Conservation (phyloP, 2,329 filamentous ascomycete genomes). For the Cladosporium colombiae region DNA sequence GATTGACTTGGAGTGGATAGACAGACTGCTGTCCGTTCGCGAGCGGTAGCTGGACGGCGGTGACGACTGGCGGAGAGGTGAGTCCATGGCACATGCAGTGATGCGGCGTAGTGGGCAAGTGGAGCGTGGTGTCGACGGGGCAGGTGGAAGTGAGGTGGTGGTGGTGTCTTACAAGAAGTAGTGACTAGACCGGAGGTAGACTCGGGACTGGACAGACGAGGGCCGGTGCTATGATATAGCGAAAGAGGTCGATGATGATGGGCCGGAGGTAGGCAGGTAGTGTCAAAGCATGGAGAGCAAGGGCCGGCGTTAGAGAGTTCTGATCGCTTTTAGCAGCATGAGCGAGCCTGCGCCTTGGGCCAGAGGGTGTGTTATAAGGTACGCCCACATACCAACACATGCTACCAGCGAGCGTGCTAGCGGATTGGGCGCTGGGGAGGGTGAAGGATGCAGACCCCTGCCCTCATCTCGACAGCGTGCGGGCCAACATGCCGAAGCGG, state of each 20-base stretch:
- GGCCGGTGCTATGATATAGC: conserved; percentile 18
- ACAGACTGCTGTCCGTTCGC: conserved; percentile 20
- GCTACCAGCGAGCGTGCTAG: conserved; percentile 15
- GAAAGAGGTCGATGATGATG: conserved; percentile 7
- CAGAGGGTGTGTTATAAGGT: conserved; percentile 20
- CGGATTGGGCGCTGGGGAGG: conserved; percentile 15
- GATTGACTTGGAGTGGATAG: conserved; percentile 16
- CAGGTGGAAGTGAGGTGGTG: not conserved
- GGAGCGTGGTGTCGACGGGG: not conserved
- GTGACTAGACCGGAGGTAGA: conserved; percentile 14
- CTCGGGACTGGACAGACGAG: conserved; percentile 16
- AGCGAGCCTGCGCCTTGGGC: conserved; percentile 17
- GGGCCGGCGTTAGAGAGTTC: conserved; percentile 18
- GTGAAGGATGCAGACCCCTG: conserved; percentile 20
- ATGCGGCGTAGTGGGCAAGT: not conserved
- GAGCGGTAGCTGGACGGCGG: conserved; percentile 13
- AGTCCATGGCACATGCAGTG: conserved; percentile 20
- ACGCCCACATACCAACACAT: conserved; percentile 21
- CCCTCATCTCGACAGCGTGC: conserved; percentile 21
- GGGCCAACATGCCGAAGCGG: conserved; percentile 20
- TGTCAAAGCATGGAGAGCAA: conserved; percentile 20
- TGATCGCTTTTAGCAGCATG: conserved; percentile 20
- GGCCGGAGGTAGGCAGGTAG: not conserved
- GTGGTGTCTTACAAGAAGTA: conserved; percentile 20
- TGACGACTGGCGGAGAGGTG: conserved; percentile 18